Percentiles rank a stretch among this genome's conserved stretches.
phyloP scores from a whole-genome alignment of 1,284 basidiomycete species.

The Xerocomus nothofagi region DNA sequence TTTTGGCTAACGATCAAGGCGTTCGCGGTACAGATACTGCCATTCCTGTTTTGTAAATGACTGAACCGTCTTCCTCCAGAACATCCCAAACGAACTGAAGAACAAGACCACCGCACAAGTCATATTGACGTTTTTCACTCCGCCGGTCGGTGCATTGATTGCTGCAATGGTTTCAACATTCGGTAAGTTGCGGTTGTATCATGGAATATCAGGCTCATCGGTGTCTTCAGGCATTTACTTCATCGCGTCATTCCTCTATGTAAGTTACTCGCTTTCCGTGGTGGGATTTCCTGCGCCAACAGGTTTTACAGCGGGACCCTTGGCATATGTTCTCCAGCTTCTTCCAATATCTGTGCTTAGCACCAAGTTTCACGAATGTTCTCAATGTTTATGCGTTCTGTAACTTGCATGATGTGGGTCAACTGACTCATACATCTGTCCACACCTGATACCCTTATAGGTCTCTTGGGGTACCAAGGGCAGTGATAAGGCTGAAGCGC shows the following conservation, averaged over 20 bases:
- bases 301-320: constrained; percentile 74
- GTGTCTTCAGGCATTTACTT: constrained; percentile 70
- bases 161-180: constrained; percentile 89
- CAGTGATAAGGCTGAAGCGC: constrained; percentile 90
- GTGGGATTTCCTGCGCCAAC: constrained; percentile 1
- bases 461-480: constrained; percentile 96
- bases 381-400: constrained; percentile 97
- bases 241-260: constrained; percentile 86
- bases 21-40: constrained; percentile 55
- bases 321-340: constrained; percentile 99
- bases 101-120: constrained; percentile 47
- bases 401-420: constrained; percentile 83
- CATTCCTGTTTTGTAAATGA: not conserved
- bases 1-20: constrained; percentile 80
- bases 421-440: not conserved
- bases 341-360: constrained; percentile 87
- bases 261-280: constrained; percentile 41
- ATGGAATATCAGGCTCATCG: not conserved
- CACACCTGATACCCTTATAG: constrained; percentile 35
- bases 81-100: constrained; percentile 54
- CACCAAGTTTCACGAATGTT: constrained; percentile 91
- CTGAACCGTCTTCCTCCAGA: constrained; percentile 38
- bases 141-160: constrained; percentile 80
- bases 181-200: constrained; percentile 43
- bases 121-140: constrained; percentile 61